Evolutionary conservation across 2,329 filamentous ascomycete species (phyloP), one percentile per base, ranked within the genome.

Genomic region (Nannizzia gypsea): DNA sequence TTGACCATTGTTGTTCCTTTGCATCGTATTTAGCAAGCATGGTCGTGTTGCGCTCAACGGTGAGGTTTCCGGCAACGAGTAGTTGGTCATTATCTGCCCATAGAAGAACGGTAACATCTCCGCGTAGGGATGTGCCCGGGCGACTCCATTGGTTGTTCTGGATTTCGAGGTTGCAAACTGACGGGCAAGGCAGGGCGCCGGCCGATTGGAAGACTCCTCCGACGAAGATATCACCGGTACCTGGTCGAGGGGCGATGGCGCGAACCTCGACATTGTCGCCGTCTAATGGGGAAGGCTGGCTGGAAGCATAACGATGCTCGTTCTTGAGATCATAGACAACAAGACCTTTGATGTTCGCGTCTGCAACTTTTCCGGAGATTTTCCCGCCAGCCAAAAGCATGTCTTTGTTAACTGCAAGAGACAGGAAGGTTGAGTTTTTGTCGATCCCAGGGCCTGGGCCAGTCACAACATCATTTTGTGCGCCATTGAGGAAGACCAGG

Each of bases 151-250:
- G 86, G 13, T 80, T 81, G 3, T 80, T 79, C 6, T 82, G 76
- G 1, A 85, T 83, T 69, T 87, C 85, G 74, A 88, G 95, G 61
- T 87, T 78, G 73, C 93, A 99, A 24, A 99, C 82, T 54, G 83
- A 85, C 2, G 87, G 84, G 70, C 93, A 99, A 46, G 83, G 85
- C 31, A 97, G 80, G 3, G 87, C 86, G 28, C 93, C 93, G 17
- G 90, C 93, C 34, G 82, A 83, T n/a, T 83, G 78, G 69, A 97
- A 99, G 8, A 82, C 83, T 34, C 93, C 93, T 40, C 87, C 92
- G 34, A 99, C 87, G 68, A 88, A 99, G 11, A 99, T 79, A 57
- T 93, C 84, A 1, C 80, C 78, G 17, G 84, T 84, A 59, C 81
- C 81, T 0, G 89, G 88, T 59, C 86, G 86, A 6, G 85, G 79